Base-by-base conservation (phyloP, 2,329 filamentous ascomycete species). In the Aspergillus sp. region DNA sequence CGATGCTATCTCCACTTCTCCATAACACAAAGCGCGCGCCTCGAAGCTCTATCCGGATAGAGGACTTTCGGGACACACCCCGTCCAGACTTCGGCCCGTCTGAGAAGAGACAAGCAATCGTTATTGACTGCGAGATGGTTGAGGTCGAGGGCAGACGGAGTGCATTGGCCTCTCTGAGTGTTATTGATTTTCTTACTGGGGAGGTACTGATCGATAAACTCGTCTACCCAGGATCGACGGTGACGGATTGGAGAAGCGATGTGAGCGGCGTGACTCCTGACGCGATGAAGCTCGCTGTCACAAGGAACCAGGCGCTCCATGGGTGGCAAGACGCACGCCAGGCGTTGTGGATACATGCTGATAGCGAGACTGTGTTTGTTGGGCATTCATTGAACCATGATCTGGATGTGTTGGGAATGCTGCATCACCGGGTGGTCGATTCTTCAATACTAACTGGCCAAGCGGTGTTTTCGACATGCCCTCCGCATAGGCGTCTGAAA, bases 81-180 rank as follows among this genome's bases (percentile, higher is more conserved):
- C 13, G 16, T 13, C 5, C 16, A 36, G 16, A 36, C 5, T 9
- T 36, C 1, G 32, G 16, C 32, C 13, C 9, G 32, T 11, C 13
- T 5, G 32, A 7, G 32, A 16, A 14, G 13, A 14, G 32, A 14
- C 32, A 42, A 16, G 75, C 71, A 3, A 68, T 81, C 2, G 72
- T 68, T 0, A 58, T 81, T 6, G 78, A 81, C 56, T 80, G 78
- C 53, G 78, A 81, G 59, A 80, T 80, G 77, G 76, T 76, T 4
- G 65, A 61, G 13, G 61, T 76, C 1, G 49, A 36, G 2, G 58
- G 67, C 9, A 64, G 67, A 3, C 42, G 36, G 10, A 20, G 56
- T 36, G 70, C 70, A 53, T 55, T 72, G 3, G 72, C 74, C n/a
- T 69, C 66, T 10, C 47, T 78, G 9, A 71, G 65, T 23, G 74